phyloP scores from a whole-genome alignment of 371 early-diverging fungal genomes.

The Catenaria anguillulae region DNA sequence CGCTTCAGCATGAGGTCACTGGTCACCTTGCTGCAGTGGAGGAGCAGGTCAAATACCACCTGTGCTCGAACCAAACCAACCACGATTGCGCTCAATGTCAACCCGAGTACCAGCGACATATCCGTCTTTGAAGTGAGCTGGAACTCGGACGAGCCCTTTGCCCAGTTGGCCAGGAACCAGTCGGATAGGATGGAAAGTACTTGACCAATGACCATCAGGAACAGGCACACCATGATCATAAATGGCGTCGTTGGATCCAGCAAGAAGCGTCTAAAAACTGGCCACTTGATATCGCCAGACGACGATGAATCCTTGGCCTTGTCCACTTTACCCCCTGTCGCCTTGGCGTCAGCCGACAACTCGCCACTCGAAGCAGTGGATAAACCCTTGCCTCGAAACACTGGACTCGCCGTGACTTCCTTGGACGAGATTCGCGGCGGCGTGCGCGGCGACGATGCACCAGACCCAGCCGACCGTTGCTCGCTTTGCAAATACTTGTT shows the following conservation, averaged over 20 bases:
- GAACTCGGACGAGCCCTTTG: conserved; percentile 8
- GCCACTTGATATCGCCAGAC: background rate
- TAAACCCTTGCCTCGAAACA: too few species aligned
- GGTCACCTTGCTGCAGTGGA: conserved; percentile 14
- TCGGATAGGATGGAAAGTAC: conserved; percentile 14
- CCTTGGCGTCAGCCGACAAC: too few species aligned
- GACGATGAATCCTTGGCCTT: background rate
- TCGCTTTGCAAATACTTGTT: too few species aligned
- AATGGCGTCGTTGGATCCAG: background rate
- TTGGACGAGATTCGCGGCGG: too few species aligned
- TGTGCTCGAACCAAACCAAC: conserved; percentile 17
- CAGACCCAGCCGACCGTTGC: too few species aligned
- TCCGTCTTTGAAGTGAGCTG: conserved; percentile 11
- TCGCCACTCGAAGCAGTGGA: too few species aligned
- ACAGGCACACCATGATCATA: background rate
- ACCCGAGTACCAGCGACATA: conserved; percentile 10
- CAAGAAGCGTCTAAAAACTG: background rate
- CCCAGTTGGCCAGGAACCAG: conserved; percentile 22
- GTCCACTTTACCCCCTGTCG: too few species aligned
- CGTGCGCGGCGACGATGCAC: too few species aligned
- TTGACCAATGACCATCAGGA: conserved; percentile 13
- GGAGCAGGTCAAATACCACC: conserved; percentile 17
- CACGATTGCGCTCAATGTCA: conserved; percentile 15
- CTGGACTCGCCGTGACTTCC: too few species aligned
- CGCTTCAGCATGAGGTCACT: conserved; percentile 16